These are phyloP conservation scores for Nakazawaea sp. DNA, from an alignment of 805 yeast species.

Conservation along the genomic window DNA sequence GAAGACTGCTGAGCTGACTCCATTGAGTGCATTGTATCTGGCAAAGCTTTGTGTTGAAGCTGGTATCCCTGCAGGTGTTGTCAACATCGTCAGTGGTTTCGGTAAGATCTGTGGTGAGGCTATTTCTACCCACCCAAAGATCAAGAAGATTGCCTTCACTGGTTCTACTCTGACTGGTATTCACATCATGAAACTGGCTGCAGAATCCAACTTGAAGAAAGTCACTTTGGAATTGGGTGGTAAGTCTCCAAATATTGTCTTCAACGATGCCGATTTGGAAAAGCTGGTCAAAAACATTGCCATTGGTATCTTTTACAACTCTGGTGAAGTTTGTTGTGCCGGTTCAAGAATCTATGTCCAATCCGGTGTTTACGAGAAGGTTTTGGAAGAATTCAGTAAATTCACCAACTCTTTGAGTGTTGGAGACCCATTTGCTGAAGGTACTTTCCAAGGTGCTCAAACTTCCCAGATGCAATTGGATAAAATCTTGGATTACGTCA, in stretches of 20 bases:
- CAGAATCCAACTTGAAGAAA: constrained; percentile 77
- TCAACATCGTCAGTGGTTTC: constrained; percentile 56
- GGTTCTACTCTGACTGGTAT: constrained; percentile 74
- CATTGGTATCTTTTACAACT: constrained; percentile 83
- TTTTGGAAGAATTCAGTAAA: constrained; percentile 50
- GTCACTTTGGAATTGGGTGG: constrained; percentile 96
- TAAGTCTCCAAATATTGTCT: constrained; percentile 87
- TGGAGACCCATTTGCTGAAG: constrained; percentile 81
- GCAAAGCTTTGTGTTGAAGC: constrained; percentile 49
- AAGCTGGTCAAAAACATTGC: constrained; percentile 71
- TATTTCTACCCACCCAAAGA: constrained; percentile 47
- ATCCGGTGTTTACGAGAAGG: constrained; percentile 74
- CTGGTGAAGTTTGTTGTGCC: constrained; percentile 95
- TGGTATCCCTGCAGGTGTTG: constrained; percentile 59
- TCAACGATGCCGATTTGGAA: constrained; percentile 77
- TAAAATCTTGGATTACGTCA: constrained; percentile 70
- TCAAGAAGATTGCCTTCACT: constrained; percentile 61
- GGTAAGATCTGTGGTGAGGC: constrained; percentile 57
- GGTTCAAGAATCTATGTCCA: constrained; percentile 90
- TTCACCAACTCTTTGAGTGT: constrained; percentile 50
- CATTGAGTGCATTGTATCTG: constrained; percentile 54
- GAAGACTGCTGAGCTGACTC: constrained; percentile 62
- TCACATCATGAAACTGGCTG: constrained; percentile 72
- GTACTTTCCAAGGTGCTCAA: constrained; percentile 86
- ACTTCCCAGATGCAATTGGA: constrained; percentile 74